Evolutionary conservation across 441 rosid species (phyloP).

Genomic region (Oxalis stricta): DNA sequence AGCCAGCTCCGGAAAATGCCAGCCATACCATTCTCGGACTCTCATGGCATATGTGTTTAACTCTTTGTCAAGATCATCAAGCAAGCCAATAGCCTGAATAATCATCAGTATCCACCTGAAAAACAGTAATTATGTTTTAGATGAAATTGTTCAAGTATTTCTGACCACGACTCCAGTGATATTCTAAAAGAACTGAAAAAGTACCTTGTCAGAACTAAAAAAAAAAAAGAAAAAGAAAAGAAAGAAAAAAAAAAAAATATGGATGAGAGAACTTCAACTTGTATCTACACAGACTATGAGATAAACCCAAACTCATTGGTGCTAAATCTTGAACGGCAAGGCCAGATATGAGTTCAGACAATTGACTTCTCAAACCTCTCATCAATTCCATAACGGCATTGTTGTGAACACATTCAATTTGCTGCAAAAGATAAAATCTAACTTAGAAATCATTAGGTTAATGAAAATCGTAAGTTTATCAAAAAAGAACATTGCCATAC

Average conservation of each 20-base stretch:
- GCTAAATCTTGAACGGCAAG: constrained; percentile 72
- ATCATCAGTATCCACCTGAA: constrained; percentile 89
- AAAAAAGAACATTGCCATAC: constrained; percentile 20
- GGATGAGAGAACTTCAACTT: constrained; percentile 81
- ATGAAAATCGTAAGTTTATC: too few species aligned
- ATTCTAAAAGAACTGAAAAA: background rate
- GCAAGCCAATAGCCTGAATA: constrained; percentile 82
- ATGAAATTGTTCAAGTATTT: too few species aligned
- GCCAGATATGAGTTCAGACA: constrained; percentile 80
- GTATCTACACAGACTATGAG: constrained; percentile 80
- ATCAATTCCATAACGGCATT: constrained; percentile 84
- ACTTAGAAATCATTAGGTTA: background rate
- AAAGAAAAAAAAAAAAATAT: too few species aligned
- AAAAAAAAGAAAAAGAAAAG: too few species aligned
- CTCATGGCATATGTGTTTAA: constrained; percentile 87
- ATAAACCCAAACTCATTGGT: constrained; percentile 92
- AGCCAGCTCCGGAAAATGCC: constrained; percentile 98
- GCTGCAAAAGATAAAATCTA: constrained; percentile 25
- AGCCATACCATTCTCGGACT: constrained; percentile 92
- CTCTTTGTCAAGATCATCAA: constrained; percentile 90
- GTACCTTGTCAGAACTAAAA: constrained; percentile 93
- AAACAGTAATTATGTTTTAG: constrained; percentile 3
- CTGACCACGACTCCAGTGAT: background rate
- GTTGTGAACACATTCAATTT: constrained; percentile 86
- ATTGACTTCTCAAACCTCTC: constrained; percentile 79